These are phyloP conservation scores for Neonectria magnoliae DNA, from an alignment of 2,329 filamentous ascomycete genomes.

Conservation along the genomic window DNA sequence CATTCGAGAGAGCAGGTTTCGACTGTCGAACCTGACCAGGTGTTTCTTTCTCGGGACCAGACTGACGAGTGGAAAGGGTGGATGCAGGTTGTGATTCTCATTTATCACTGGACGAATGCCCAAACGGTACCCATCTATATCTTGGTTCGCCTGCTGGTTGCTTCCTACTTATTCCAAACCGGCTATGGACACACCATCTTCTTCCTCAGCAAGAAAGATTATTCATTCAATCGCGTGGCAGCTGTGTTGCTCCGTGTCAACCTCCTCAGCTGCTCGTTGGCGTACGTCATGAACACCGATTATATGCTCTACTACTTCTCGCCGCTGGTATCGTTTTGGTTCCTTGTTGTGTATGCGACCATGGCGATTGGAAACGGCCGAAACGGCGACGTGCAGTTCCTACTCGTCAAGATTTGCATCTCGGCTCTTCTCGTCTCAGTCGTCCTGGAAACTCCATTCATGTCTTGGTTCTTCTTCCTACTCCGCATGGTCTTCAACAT, in stretches of 20 bases:
- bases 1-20: constrained; percentile 18
- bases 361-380: constrained; percentile 53
- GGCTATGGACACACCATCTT: constrained; percentile 69
- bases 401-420: constrained; percentile 60
- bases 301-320: constrained; percentile 66
- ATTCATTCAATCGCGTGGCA: constrained; percentile 61
- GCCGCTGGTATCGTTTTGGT: constrained; percentile 70
- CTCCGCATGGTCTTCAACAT: constrained; percentile 56
- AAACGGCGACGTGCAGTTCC: constrained; percentile 55
- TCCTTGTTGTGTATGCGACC: constrained; percentile 63
- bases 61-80: constrained; percentile 74
- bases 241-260: constrained; percentile 67
- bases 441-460: constrained; percentile 29
- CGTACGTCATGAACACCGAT: constrained; percentile 65
- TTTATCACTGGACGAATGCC: constrained; percentile 67
- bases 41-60: constrained; percentile 56
- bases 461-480: constrained; percentile 36
- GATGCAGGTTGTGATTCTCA: constrained; percentile 64
- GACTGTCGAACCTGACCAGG: constrained; percentile 2
- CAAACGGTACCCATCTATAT: constrained; percentile 61
- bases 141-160: constrained; percentile 63
- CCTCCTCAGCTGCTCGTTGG: constrained; percentile 61
- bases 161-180: constrained; percentile 70
- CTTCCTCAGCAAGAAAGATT: constrained; percentile 66
- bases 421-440: constrained; percentile 52